These are phyloP conservation scores for Tuber brumale DNA, from an alignment of 495 filamentous ascomycete species.

Conservation along the genomic window DNA sequence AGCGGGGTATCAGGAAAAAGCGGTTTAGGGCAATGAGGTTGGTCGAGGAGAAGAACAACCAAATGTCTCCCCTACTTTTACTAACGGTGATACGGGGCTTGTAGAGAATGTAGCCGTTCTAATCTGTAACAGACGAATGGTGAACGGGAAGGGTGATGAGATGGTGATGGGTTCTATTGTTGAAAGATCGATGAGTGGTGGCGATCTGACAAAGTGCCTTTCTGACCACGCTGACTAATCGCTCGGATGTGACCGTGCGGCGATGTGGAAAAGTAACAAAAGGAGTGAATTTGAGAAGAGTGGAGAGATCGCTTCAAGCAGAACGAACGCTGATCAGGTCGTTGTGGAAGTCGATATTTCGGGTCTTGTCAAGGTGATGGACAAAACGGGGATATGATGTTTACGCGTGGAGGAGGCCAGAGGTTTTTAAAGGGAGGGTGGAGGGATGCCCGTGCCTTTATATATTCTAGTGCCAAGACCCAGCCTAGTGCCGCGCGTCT, in stretches of 20 bases:
- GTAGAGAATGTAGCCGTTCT: slow-evolving; percentile 2
- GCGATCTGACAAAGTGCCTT: not conserved
- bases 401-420: slow-evolving; percentile 38
- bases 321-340: slow-evolving; percentile 32
- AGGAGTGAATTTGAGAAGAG: slow-evolving; percentile 3
- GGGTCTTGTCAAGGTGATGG: slow-evolving; percentile 14
- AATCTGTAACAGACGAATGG: not conserved
- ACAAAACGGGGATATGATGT: slow-evolving; percentile 38
- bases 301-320: slow-evolving; percentile 18
- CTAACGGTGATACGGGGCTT: not conserved
- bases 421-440: slow-evolving; percentile 40
- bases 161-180: not conserved
- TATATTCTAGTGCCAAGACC: slow-evolving; percentile 33
- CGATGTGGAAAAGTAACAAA: not conserved
- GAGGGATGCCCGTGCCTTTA: slow-evolving; percentile 37
- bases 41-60: slow-evolving; percentile 80
- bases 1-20: slow-evolving; percentile 7
- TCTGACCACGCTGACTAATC: slow-evolving; percentile 1
- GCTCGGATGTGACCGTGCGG: slow-evolving; percentile 1
- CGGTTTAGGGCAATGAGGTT: slow-evolving; percentile 14
- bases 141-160: not conserved
- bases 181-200: slow-evolving; percentile 2
- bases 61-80: slow-evolving; percentile 81
- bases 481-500: slow-evolving; percentile 34
- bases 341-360: slow-evolving; percentile 15